phyloP scores from a whole-genome alignment of 306 rosid species.

The Quercus parvula region DNA sequence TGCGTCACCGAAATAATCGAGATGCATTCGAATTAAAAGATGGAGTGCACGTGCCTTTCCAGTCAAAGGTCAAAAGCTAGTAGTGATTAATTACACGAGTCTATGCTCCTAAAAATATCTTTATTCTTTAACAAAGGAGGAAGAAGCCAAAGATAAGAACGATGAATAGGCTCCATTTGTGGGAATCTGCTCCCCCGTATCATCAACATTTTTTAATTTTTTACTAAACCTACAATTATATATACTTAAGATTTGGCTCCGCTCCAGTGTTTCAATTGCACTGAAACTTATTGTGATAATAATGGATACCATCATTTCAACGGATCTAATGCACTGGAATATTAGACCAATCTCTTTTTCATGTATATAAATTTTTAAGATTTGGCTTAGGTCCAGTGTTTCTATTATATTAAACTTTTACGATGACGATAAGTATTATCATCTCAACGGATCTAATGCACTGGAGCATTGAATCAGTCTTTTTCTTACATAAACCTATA shows the following conservation, averaged over 20 bases:
- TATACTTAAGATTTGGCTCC: too few relatives aligned
- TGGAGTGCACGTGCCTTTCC: conserved; percentile 68
- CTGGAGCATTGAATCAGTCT: too few relatives aligned
- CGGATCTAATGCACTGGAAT: rapidly evolving
- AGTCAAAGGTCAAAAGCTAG: conserved; percentile 79
- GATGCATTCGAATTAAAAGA: conserved; percentile 36
- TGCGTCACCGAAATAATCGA: conserved; percentile 76
- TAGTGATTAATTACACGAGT: conserved; percentile 22
- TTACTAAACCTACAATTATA: background rate
- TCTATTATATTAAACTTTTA: rapidly evolving
- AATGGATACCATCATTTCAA: too few relatives aligned
- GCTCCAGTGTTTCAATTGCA: too few relatives aligned
- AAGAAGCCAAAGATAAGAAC: conserved; percentile 37
- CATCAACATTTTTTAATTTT: background rate
- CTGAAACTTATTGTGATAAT: too few relatives aligned
- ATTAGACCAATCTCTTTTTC: rapidly evolving
- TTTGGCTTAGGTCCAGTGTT: rapidly evolving
- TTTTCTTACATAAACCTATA: too few relatives aligned
- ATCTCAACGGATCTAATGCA: too few relatives aligned
- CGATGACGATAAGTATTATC: too few relatives aligned
- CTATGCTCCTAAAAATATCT: conserved; percentile 13
- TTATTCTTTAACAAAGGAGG: conserved; percentile 4
- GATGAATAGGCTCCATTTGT: conserved; percentile 33
- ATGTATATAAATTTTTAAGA: too few relatives aligned
- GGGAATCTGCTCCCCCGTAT: conserved; percentile 13